Percentiles rank a stretch among this genome's conserved stretches.
Conservation (phyloP, 2,329 filamentous ascomycete species). For the Nigrograna mackinnonii region DNA sequence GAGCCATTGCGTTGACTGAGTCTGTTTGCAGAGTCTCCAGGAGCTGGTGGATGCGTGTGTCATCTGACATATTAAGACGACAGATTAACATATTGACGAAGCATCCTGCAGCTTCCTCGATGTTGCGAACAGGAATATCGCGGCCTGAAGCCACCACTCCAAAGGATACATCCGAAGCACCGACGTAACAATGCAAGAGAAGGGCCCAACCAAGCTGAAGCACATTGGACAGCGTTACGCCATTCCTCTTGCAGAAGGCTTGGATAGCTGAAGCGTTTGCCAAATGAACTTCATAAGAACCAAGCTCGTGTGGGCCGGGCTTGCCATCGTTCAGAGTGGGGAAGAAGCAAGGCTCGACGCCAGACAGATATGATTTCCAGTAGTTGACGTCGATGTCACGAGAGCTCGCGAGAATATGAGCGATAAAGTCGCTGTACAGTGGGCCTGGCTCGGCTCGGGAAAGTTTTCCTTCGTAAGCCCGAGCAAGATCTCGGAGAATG, state of each 20-base stretch:
- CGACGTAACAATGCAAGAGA: conserved; percentile 53
- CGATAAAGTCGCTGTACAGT: conserved; percentile 43
- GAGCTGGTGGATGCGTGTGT: conserved; percentile 41
- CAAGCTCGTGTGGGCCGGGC: conserved; percentile 40
- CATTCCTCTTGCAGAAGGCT: conserved; percentile 44
- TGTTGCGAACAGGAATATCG: conserved; percentile 53
- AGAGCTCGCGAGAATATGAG: conserved; percentile 29
- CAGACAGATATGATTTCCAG: conserved; percentile 51
- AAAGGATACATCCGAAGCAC: conserved; percentile 54
- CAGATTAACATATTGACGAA: conserved; percentile 62
- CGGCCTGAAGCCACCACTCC: conserved; percentile 59
- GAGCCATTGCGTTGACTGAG: conserved; percentile 50
- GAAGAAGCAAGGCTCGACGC: conserved; percentile 52
- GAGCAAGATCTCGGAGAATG: conserved; percentile 49
- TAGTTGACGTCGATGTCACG: conserved; percentile 42
- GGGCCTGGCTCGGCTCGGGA: conserved; percentile 37
- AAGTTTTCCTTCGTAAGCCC: conserved; percentile 50
- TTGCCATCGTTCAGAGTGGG: conserved; percentile 42
- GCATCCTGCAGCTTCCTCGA: conserved; percentile 54
- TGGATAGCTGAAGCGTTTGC: conserved; percentile 26
- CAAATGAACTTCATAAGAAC: conserved; percentile 42
- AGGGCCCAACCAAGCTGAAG: conserved; percentile 59
- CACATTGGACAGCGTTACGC: conserved; percentile 54
- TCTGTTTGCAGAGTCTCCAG: conserved; percentile 51
- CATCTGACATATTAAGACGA: conserved; percentile 44